phyloP scores from a whole-genome alignment of 1,284 basidiomycete species.

The Puccinia coronata region DNA sequence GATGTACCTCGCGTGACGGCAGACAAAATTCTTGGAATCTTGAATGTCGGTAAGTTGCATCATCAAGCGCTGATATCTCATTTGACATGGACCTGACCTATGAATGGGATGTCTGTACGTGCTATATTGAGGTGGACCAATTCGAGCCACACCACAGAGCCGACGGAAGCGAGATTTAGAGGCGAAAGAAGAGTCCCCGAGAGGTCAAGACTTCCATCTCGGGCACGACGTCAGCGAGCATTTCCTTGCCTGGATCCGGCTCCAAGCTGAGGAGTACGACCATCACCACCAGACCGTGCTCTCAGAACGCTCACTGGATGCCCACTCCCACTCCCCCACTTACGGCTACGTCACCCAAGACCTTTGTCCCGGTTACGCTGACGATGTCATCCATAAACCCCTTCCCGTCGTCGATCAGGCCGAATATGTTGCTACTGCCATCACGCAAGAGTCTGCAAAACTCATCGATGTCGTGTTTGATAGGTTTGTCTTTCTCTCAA shows the following conservation, averaged over 20 bases:
- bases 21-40: conserved; percentile 51
- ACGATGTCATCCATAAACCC: conserved; percentile 68
- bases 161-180: background rate
- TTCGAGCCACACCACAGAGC: background rate
- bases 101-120: background rate
- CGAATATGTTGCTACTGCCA: conserved; percentile 61
- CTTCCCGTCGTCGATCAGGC: conserved; percentile 66
- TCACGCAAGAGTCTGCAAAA: conserved; percentile 21
- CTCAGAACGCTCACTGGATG: background rate
- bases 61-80: background rate
- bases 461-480: conserved; percentile 46
- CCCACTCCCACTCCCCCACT: background rate
- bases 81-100: background rate
- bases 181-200: background rate
- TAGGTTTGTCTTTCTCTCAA: conserved; percentile 1
- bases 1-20: conserved; percentile 51
- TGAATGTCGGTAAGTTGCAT: conserved; percentile 52
- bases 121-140: conserved; percentile 21
- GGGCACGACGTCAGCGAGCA: conserved; percentile 36
- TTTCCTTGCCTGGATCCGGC: conserved; percentile 26
- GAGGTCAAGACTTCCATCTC: conserved; percentile 28
- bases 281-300: background rate
- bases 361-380: conserved; percentile 69
- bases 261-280: conserved; percentile 8
- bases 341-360: conserved; percentile 56